Evolutionary conservation across 1,284 basidiomycete genomes (phyloP).

Genomic region (Phlebopus sp.): DNA sequence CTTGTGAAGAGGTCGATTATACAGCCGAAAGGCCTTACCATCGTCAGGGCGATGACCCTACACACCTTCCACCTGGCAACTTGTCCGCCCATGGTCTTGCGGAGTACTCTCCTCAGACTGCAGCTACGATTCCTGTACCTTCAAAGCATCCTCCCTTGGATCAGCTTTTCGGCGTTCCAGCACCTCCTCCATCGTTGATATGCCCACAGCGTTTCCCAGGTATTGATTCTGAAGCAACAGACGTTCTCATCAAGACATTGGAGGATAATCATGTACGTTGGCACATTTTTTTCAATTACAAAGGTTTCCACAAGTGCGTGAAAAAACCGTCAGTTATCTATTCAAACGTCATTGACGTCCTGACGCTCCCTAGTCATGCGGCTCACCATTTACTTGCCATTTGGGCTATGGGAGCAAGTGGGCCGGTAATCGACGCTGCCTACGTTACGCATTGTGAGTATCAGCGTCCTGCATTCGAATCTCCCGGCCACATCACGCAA

Average conservation of each 20-base stretch:
- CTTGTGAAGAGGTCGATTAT: neutral
- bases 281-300: conserved; percentile 46
- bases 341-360: neutral
- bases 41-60: conserved; percentile 3
- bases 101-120: conserved; percentile 6
- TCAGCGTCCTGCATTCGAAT: conserved; percentile 38
- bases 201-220: conserved; percentile 24
- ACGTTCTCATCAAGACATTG: conserved; percentile 33
- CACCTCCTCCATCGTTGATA: conserved; percentile 15
- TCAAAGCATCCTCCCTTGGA: neutral
- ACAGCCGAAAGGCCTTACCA: conserved; percentile 3
- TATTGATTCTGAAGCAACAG: conserved; percentile 30
- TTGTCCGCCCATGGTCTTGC: conserved; percentile 6
- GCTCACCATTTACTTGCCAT: conserved; percentile 50
- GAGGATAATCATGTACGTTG: conserved; percentile 42
- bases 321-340: neutral
- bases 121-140: conserved; percentile 5
- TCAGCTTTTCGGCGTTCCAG: conserved; percentile 8
- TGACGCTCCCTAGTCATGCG: conserved; percentile 35
- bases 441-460: conserved; percentile 42
- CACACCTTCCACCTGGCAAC: neutral
- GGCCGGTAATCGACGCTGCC: conserved; percentile 39
- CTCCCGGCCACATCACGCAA: conserved; percentile 42
- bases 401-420: conserved; percentile 47
- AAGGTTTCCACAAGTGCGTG: conserved; percentile 43